Evolutionary conservation across 805 yeast genomes (phyloP).

Genomic region (Candida parachauliodes): DNA sequence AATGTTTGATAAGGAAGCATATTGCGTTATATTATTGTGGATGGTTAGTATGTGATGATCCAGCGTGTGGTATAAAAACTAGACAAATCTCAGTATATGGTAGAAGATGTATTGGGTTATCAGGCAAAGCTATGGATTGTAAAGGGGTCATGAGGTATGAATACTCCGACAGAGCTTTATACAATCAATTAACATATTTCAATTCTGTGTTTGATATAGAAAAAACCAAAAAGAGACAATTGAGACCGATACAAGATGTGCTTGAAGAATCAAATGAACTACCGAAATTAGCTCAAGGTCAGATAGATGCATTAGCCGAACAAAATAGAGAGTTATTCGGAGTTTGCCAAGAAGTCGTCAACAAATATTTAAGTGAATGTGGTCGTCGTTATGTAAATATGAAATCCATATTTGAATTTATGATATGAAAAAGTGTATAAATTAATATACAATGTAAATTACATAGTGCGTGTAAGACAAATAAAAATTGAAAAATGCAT

Average conservation of each 20-base stretch:
- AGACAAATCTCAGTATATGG: slow-evolving; percentile 90
- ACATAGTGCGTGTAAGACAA: background rate
- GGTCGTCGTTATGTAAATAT: slow-evolving; percentile 89
- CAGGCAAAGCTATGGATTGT: slow-evolving; percentile 59
- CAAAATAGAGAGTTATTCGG: slow-evolving; percentile 67
- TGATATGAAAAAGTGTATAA: slow-evolving; percentile 20
- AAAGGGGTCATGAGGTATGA: slow-evolving; percentile 79
- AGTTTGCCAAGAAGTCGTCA: slow-evolving; percentile 53
- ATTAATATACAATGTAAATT: background rate
- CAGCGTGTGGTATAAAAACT: slow-evolving; percentile 74
- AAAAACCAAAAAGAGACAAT: slow-evolving; percentile 55
- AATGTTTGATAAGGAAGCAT: slow-evolving; percentile 62
- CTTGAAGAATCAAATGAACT: slow-evolving; percentile 24
- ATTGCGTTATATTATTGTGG: slow-evolving; percentile 82
- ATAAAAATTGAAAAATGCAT: background rate
- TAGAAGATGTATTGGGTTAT: slow-evolving; percentile 68
- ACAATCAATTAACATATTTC: slow-evolving; percentile 80
- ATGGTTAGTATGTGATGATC: slow-evolving; percentile 80
- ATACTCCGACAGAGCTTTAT: slow-evolving; percentile 75
- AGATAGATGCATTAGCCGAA: slow-evolving; percentile 70
- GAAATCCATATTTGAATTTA: slow-evolving; percentile 70
- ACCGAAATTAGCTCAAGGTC: slow-evolving; percentile 41
- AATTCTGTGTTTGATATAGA: slow-evolving; percentile 78
- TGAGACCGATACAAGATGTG: slow-evolving; percentile 51
- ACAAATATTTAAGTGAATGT: slow-evolving; percentile 71